These are phyloP conservation scores for Neonectria sp. DNA, from an alignment of 2,329 filamentous ascomycete species.

Conservation along the genomic window DNA sequence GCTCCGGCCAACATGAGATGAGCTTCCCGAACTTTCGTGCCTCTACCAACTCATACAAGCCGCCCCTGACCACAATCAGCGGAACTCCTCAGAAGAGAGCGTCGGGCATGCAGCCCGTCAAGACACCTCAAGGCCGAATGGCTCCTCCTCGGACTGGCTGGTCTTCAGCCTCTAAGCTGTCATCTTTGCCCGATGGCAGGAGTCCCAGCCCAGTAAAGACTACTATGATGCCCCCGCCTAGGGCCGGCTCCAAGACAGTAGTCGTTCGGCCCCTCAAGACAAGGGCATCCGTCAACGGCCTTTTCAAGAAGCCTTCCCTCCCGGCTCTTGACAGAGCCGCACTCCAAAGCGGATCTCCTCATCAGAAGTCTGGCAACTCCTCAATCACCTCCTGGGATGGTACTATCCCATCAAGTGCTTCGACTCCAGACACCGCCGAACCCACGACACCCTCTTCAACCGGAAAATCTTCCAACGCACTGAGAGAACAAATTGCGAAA, in stretches of 20 bases:
- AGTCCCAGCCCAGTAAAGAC: constrained; percentile 59
- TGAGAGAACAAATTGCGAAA: constrained; percentile 93
- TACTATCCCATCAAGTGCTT: constrained; percentile 43
- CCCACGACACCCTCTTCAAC: constrained; percentile 45
- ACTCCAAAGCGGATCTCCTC: constrained; percentile 26
- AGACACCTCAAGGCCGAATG: constrained; percentile 45
- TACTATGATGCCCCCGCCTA: constrained; percentile 48
- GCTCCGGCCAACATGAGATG: constrained; percentile 62
- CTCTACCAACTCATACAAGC: constrained; percentile 61
- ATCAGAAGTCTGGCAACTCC: constrained; percentile 36
- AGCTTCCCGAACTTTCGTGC: constrained; percentile 57
- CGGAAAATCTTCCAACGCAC: constrained; percentile 81
- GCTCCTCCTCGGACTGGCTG: constrained; percentile 43
- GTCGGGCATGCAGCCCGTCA: constrained; percentile 39
- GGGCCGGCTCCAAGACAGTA: constrained; percentile 63
- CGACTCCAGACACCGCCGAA: constrained; percentile 33
- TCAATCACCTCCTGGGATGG: constrained; percentile 50
- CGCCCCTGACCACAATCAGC: constrained; percentile 59
- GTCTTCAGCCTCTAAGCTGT: constrained; percentile 46
- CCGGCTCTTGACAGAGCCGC: constrained; percentile 54
- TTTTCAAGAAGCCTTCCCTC: constrained; percentile 70
- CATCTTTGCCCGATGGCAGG: constrained; percentile 44
- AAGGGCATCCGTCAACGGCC: constrained; percentile 67
- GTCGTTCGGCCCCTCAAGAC: constrained; percentile 63
- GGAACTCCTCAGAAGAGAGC: constrained; percentile 59